Base-by-base conservation (phyloP, 2,329 filamentous ascomycete genomes). In the Blumeriella jaapii region DNA sequence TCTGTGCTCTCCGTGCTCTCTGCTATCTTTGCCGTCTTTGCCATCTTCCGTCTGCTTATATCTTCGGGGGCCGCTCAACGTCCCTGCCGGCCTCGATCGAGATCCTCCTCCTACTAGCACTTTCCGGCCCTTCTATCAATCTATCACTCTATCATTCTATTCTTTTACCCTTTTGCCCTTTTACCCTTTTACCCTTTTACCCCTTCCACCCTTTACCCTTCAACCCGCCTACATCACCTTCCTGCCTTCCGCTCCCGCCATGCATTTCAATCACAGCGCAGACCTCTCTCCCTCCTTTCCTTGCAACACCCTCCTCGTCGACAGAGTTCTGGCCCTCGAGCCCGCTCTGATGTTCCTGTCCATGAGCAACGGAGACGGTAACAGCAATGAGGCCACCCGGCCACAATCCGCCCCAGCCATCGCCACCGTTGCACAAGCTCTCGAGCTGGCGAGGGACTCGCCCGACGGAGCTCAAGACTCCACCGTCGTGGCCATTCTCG, bases 401-500 rank as follows among this genome's bases (percentile, higher is more conserved):
- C 35, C 40, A 13, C 38, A 41, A 19, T 35, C 32, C 14, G 34
- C 37, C 34, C 16, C 28, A 10, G 18, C 34, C 10, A 28, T 34
- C 31, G 42, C 36, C 7, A 43, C 46, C 7, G 71, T 85, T 37
- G 65, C 72, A 42, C 69, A 77, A 55, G 82, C 82, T 15, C 67
- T 93, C 36, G 77, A 87, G 51, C 71, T 82, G 40, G 84, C 82
- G 10, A 73, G 83, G 43, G 82, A 86, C 55, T 78, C 68, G 53
- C 71, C 78, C 40, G 75, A 78, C 41, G 78, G 74, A 38, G 63
- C 65, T 11, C 62, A 74, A 34, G 75, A 87, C 51, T 65, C 73
- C 6, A 64, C 63, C 34, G 69, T 86, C 38, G 67, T 64, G 51
- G 62, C 64, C 41, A 74, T 79, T 38, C 73, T 93, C 24, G 77